Percentiles rank a stretch among this genome's conserved stretches.
phyloP scores from a whole-genome alignment of 768 basidiomycete species.

The Boletus reticuloceps region DNA sequence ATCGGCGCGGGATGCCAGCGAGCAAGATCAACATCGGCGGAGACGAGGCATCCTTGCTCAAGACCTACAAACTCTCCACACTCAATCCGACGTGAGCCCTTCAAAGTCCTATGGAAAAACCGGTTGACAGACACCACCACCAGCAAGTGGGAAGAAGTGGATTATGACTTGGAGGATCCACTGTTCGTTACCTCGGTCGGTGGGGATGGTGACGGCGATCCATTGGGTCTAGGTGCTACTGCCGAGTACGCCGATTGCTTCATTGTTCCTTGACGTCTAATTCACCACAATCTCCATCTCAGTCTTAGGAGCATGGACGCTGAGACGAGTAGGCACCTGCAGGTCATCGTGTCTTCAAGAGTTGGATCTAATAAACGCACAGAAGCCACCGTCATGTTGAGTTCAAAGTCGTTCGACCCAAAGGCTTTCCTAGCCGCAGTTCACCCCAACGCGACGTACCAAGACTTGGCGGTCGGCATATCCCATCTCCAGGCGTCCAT shows the following conservation, averaged over 20 bases:
- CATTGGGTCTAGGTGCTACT: constrained; percentile 69
- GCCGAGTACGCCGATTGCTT: constrained; percentile 48
- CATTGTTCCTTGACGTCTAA: not conserved
- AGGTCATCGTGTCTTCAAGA: constrained; percentile 6
- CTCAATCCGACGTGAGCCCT: constrained; percentile 69
- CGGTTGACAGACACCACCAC: constrained; percentile 3
- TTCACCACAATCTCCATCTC: not conserved
- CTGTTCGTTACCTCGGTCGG: constrained; percentile 60
- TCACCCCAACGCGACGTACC: constrained; percentile 93
- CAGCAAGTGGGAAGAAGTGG: constrained; percentile 88
- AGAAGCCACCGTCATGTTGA: constrained; percentile 83
- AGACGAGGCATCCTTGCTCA: constrained; percentile 82
- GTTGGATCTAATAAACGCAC: constrained; percentile 7
- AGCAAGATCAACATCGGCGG: constrained; percentile 65
- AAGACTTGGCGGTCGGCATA: constrained; percentile 82
- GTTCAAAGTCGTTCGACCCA: constrained; percentile 94
- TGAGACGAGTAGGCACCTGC: constrained; percentile 58
- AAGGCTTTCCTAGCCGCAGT: constrained; percentile 88
- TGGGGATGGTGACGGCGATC: constrained; percentile 67
- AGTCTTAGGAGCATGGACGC: constrained; percentile 70
- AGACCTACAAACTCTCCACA: constrained; percentile 81
- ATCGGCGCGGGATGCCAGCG: constrained; percentile 11
- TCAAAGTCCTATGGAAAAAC: not conserved
- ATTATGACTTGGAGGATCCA: constrained; percentile 79
- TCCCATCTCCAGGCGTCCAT: constrained; percentile 72